phyloP scores from a whole-genome alignment of 768 basidiomycete species.

The Cubamyces sp. region DNA sequence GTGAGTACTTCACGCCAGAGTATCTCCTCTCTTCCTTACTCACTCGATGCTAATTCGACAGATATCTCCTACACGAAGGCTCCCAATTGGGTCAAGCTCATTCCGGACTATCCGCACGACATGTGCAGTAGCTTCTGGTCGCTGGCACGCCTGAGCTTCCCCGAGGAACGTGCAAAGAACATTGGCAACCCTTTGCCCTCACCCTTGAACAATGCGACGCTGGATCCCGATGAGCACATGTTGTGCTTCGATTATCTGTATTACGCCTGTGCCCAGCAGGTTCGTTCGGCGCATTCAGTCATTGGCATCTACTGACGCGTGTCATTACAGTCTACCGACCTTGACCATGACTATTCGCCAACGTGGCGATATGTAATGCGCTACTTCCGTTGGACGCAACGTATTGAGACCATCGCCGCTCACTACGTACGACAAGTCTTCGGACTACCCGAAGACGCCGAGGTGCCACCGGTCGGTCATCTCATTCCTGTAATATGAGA shows the following conservation, averaged over 20 bases:
- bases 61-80: constrained; percentile 43
- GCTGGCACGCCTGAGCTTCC: constrained; percentile 39
- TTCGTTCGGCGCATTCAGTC: constrained; percentile 24
- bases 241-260: constrained; percentile 48
- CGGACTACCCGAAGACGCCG: constrained; percentile 29
- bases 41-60: constrained; percentile 20
- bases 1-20: constrained; percentile 22
- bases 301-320: background rate
- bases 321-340: constrained; percentile 35
- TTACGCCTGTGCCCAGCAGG: constrained; percentile 39
- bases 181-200: constrained; percentile 34
- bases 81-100: constrained; percentile 38
- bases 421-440: constrained; percentile 38
- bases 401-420: constrained; percentile 36
- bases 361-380: constrained; percentile 41
- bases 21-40: background rate
- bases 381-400: constrained; percentile 39
- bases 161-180: constrained; percentile 34
- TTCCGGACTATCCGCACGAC: constrained; percentile 38
- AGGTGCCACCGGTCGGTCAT: constrained; percentile 39
- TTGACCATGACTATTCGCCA: constrained; percentile 37
- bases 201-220: constrained; percentile 27
- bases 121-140: constrained; percentile 38
- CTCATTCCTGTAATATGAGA: background rate
- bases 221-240: constrained; percentile 43